Percentiles rank a stretch among this genome's conserved stretches.
Conservation (phyloP, 2,329 filamentous ascomycete species). For the Rhytidhysteron rufulum region DNA sequence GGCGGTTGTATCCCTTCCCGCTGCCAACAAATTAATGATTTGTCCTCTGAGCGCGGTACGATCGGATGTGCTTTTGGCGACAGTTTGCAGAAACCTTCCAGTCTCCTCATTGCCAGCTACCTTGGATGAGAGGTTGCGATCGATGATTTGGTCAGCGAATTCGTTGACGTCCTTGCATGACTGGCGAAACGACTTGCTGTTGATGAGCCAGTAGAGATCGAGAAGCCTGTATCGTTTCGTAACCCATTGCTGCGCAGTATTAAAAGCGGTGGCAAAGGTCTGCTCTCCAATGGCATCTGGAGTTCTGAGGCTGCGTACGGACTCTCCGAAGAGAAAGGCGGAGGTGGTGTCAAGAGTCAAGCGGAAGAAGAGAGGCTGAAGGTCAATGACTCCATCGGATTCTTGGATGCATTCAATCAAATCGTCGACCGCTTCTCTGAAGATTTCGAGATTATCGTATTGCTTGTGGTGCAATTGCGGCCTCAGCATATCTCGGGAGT, state of each 20-base stretch:
- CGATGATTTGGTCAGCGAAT: conserved; percentile 18
- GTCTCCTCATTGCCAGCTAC: conserved; percentile 10
- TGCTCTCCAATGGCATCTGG: too few species aligned
- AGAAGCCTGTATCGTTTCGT: conserved; percentile 18
- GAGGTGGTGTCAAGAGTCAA: conserved; percentile 67
- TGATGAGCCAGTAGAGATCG: conserved; percentile 41
- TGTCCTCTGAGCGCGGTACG: conserved; percentile 72
- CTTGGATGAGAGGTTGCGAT: conserved; percentile 22
- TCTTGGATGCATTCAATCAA: conserved; percentile 55
- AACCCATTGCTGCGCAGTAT: conserved; percentile 16
- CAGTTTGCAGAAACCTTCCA: conserved; percentile 83
- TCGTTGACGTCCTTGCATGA: conserved; percentile 6
- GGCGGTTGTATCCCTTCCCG: conserved; percentile 83
- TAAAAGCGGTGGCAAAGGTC: conserved; percentile 21
- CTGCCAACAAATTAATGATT: conserved; percentile 74
- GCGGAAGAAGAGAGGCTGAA: conserved; percentile 23
- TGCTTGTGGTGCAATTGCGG: conserved; percentile 47
- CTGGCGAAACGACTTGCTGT: conserved; percentile 17
- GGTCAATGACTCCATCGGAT: conserved; percentile 31
- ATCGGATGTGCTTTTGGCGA: conserved; percentile 70
- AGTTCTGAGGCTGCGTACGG: conserved; percentile 9
- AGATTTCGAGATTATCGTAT: conserved; percentile 48
- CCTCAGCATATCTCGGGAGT: conserved; percentile 39
- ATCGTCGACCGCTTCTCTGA: conserved; percentile 53
- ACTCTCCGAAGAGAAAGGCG: conserved; percentile 38